Evolutionary conservation across 108 stramenopile species (phyloP).

Genomic region (Nannochloropsis gaditana): DNA sequence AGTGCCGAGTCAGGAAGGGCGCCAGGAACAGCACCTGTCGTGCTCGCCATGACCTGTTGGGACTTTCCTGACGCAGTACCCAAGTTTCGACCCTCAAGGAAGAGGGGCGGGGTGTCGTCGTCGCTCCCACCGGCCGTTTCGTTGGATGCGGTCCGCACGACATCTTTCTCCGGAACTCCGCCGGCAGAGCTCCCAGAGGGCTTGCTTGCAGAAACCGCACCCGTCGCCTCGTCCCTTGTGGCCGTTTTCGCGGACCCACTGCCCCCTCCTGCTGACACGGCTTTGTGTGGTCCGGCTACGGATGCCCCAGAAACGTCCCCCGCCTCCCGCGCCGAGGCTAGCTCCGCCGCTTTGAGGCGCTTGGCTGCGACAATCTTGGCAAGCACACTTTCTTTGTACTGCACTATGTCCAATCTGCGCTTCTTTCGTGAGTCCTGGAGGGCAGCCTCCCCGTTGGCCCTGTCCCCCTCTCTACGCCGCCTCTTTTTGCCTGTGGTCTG

Average conservation of each 20-base stretch:
- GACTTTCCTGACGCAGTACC: neutral
- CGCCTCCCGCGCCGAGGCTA: neutral
- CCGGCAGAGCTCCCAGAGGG: too few species aligned
- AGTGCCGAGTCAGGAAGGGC: too few species aligned
- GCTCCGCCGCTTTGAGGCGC: neutral
- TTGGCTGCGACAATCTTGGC: constrained; percentile 10
- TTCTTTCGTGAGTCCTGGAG: neutral
- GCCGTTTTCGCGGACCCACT: too few species aligned
- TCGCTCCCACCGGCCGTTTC: neutral
- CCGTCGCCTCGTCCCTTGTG: too few species aligned
- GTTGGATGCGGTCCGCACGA: too few species aligned
- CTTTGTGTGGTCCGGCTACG: neutral
- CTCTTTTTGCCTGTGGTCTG: neutral
- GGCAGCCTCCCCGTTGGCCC: neutral
- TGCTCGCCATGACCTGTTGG: too few species aligned
- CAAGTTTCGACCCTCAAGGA: neutral
- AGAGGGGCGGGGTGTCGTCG: constrained; percentile 6
- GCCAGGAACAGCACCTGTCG: too few species aligned
- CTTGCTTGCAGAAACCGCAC: too few species aligned
- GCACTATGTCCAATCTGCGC: neutral
- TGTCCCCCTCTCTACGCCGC: neutral
- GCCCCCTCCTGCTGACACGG: too few species aligned
- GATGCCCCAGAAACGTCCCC: neutral
- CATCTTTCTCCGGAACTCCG: too few species aligned
- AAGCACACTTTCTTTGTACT: neutral